phyloP scores from a whole-genome alignment of 2,329 filamentous ascomycete genomes.

The Claviceps monticola region DNA sequence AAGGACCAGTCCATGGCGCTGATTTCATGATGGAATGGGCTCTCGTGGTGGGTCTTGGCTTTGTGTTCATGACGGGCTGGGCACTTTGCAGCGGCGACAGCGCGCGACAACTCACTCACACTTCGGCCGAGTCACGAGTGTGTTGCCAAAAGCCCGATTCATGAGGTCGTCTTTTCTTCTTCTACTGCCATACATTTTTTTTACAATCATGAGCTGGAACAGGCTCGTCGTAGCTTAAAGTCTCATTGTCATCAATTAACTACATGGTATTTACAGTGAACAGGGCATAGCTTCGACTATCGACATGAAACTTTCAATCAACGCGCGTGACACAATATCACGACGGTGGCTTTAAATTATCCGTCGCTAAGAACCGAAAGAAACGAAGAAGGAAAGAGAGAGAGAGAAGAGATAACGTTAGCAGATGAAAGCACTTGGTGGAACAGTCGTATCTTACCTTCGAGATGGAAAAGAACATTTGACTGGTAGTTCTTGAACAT shows the following conservation, averaged over 20 bases:
- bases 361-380: constrained; percentile 47
- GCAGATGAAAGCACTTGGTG: not conserved
- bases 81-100: not conserved
- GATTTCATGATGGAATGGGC: constrained; percentile 15
- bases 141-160: no score
- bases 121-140: no score
- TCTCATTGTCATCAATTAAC: not conserved
- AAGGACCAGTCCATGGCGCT: constrained; percentile 18
- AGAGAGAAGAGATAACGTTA: not conserved
- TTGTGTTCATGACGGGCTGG: not conserved
- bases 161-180: not conserved
- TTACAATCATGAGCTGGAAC: not conserved
- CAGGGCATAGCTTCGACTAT: not conserved
- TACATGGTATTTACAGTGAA: not conserved
- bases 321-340: constrained; percentile 22
- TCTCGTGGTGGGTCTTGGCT: constrained; percentile 7
- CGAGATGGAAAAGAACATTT: constrained; percentile 91
- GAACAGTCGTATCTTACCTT: constrained; percentile 46
- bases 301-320: not conserved
- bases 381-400: not conserved
- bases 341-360: constrained; percentile 66
- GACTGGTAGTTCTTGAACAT: constrained; percentile 99
- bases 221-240: not conserved
- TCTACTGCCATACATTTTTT: not conserved
- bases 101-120: no score